Evolutionary conservation across 768 basidiomycete genomes (phyloP).

Genomic region (Collybiopsis luxurians): DNA sequence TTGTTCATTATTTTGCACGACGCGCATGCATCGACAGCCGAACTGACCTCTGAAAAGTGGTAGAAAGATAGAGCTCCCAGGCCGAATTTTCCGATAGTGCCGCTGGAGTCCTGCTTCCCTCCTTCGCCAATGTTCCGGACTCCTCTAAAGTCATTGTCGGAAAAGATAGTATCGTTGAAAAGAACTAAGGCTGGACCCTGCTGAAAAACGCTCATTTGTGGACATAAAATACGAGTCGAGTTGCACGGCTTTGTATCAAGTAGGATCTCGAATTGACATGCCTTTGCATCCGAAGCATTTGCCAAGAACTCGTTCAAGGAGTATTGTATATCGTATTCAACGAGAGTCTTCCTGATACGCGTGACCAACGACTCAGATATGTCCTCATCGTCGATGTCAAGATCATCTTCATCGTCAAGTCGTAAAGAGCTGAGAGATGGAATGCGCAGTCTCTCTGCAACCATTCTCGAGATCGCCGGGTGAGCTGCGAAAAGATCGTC

Average conservation of each 20-base stretch:
- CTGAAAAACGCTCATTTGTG: constrained; percentile 32
- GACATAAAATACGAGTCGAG: constrained; percentile 25
- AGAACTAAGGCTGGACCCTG: constrained; percentile 37
- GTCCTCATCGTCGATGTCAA: constrained; percentile 28
- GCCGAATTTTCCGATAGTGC: constrained; percentile 51
- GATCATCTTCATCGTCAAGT: constrained; percentile 18
- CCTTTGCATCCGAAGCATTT: constrained; percentile 50
- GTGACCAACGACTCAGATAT: constrained; percentile 42
- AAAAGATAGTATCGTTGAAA: constrained; percentile 42
- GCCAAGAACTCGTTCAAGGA: constrained; percentile 50
- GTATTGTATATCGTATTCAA: constrained; percentile 39
- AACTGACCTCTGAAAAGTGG: constrained; percentile 46
- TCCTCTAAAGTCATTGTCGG: constrained; percentile 41
- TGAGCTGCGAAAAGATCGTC: constrained; percentile 6
- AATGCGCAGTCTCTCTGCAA: constrained; percentile 15
- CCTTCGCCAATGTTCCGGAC: constrained; percentile 44
- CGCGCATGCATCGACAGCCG: too few species aligned
- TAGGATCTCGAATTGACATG: constrained; percentile 38
- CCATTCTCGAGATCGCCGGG: neutral
- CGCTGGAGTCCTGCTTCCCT: constrained; percentile 33
- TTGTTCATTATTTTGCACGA: too few species aligned
- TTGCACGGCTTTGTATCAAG: constrained; percentile 27
- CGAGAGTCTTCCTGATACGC: constrained; percentile 39
- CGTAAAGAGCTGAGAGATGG: constrained; percentile 15
- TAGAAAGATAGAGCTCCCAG: constrained; percentile 51